Percentiles rank a stretch among this genome's conserved stretches.
Conservation (phyloP, 805 yeast genomes). For the Nakazawaea ishiwadae region DNA sequence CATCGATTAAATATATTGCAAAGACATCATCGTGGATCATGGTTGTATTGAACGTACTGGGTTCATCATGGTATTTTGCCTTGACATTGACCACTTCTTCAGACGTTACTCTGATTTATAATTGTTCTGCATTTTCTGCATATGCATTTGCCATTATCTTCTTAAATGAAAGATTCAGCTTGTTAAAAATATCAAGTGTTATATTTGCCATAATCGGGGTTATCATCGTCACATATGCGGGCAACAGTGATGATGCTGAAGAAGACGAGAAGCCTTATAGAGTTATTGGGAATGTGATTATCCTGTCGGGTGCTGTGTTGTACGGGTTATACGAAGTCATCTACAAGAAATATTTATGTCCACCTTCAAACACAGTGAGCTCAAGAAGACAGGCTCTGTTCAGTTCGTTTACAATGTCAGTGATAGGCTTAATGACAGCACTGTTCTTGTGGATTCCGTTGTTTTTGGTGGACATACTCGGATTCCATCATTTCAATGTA, state of each 20-base stretch:
- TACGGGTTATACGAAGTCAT: slow-evolving; percentile 83
- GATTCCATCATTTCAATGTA: slow-evolving; percentile 53
- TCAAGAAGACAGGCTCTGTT: slow-evolving; percentile 73
- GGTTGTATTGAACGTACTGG: slow-evolving; percentile 65
- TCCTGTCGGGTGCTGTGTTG: slow-evolving; percentile 67
- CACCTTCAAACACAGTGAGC: slow-evolving; percentile 56
- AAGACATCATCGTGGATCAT: slow-evolving; percentile 41
- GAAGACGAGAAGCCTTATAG: slow-evolving; percentile 42
- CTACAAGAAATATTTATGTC: slow-evolving; percentile 72
- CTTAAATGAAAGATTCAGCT: slow-evolving; percentile 58
- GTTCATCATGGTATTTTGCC: slow-evolving; percentile 81
- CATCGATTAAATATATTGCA: slow-evolving; percentile 45
- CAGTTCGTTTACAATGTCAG: slow-evolving; percentile 70
- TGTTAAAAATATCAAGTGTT: slow-evolving; percentile 64
- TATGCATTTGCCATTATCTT: slow-evolving; percentile 78
- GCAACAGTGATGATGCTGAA: slow-evolving; percentile 23
- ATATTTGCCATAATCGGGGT: slow-evolving; percentile 71
- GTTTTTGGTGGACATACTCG: slow-evolving; percentile 44
- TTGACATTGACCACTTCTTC: slow-evolving; percentile 77
- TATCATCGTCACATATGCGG: slow-evolving; percentile 69
- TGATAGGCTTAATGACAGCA: slow-evolving; percentile 58
- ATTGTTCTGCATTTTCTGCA: slow-evolving; percentile 87
- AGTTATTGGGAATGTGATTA: slow-evolving; percentile 64
- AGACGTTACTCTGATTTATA: slow-evolving; percentile 87
- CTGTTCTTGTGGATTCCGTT: slow-evolving; percentile 44